Base-by-base conservation (phyloP, 1,284 basidiomycete genomes). In the Stereum hirsutum region DNA sequence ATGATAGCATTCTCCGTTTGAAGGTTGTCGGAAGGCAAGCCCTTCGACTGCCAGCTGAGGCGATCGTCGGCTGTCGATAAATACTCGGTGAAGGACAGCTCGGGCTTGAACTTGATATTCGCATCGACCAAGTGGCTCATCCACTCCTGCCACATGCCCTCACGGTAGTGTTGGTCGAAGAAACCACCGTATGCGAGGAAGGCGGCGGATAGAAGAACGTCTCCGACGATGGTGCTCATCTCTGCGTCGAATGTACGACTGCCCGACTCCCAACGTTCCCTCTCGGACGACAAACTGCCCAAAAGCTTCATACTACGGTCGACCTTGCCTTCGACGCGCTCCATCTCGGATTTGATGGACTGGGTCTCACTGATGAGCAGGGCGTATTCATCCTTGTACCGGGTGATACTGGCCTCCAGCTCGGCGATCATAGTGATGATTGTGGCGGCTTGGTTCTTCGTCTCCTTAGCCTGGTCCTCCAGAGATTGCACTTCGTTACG, bases 1-100 rank as follows among this genome's bases (percentile, higher is more conserved):
- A 96, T 99, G 66, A 99, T 95, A 8, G 96, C 96, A 59, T 99
- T 99, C 65, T 99, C 96, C 1, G 89, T 92, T 55, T 93, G 97
- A 27, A 99, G 73, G 50, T 89, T 94, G 63, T 99, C 95, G 6
- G 91, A 83, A 1, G 96, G 96, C 11, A 99, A 72, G 1, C 90
- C 87, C 56, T 93, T 93, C 15, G 91, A 88, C 62, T 95, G 92
- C 96, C 95, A 99, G 52, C 77, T 83, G 45, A 98, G 77, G 39
- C 95, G 86, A 57, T 99, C 92, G 56, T 99, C 96, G 1, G 96
- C 94, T 2, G 93, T 95, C 2, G 96, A 98, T 26, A 99, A 75
- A 62, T 97, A 99, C 58, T 99, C 96, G 4, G 90, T 82, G 50
- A 98, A 78, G 1, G 92, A 89, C 6, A 99, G 76, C 55, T 98